Evolutionary conservation across 2,329 filamentous ascomycete species (phyloP), one percentile per base, ranked within the genome.

Genomic region (Apiospora phragmitis): DNA sequence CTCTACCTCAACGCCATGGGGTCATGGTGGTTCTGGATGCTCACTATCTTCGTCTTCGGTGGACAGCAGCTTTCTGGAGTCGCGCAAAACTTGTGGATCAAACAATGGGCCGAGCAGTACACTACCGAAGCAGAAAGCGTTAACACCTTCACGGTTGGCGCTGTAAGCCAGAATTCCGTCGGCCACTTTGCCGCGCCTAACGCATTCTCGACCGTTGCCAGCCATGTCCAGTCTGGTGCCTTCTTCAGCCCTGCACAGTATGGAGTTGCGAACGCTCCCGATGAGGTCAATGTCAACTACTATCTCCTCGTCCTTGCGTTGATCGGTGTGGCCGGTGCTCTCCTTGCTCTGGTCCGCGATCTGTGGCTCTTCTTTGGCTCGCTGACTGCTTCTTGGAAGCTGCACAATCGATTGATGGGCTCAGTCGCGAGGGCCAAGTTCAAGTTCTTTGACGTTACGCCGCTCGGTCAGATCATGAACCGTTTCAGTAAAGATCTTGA

Each of bases 401-500:
- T 99, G 26, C 96, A 99, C 80, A 87, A 91, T 74, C 86, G 89
- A 45, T 85, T 99, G 69, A 92, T 99, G 80, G 87, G 89, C 38
- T 87, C 92, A 1, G 90, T 99, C 32, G 92, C 94, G 18, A 91
- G 95, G 75, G 96, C 96, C 41, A 95, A 94, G 79, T 98, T 99
- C 86, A 94, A 93, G 79, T 99, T 99, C 84, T 99, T 99, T 78
- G 96, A 99, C 78, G 93, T 95, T 1, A 99, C 96, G 0, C 96
- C 96, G 2, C 88, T 98, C 0, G 96, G 96, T 16, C 95, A 98
- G 81, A 87, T 99, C 77, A 98, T 98, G 92, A 99, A 99, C 82
- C 91, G 96, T 26, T 99, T 99, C 83, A 98, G 95, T 80, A 98
- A 98, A 82, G 96, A 99, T 80, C 89, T 99, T 18, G 95, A 99